Evolutionary conservation across 352 stramenopile species (phyloP), one percentile per base, ranked within the genome.

Genomic region (Phytophthora tentaculata): DNA sequence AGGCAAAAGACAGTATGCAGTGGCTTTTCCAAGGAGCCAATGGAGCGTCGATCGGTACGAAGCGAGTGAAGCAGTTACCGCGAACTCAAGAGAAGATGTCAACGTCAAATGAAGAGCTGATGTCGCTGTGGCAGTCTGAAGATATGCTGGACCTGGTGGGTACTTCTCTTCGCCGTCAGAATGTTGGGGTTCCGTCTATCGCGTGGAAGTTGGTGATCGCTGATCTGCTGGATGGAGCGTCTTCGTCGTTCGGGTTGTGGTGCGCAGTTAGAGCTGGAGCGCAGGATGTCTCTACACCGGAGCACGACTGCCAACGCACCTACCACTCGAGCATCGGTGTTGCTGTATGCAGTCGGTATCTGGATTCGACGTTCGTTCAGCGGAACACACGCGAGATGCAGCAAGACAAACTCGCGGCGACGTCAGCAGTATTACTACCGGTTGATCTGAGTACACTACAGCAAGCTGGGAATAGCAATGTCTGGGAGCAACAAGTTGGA

Each of bases 131-230:
- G 73, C 49, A 61, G 19, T 50, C 75, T 9, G 50, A 90, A 16
- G 77, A 91, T 41, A 63, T 83, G 6, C 0, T 76, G 50, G 37
- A 13, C 13, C 47, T 91, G 37, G 73, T 83, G 44, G 54, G 66
- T 17, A 44, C 60, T 26, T 50, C 66, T n/a, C 68, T 88, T 56
- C 59, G 56, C 2, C 57, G 35, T 24, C 61, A 60, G 50, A 77
- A 69, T 16, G 22, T 61, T 4, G 64, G 23, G 3, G 20, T 50
- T 17, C 54, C 67, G 14, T 63, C 66, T 47, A 71, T 80, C 9
- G 58, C 71, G 9, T 95, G 84, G 84, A 95, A 95, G 59, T 64
- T 93, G 32, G 68, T 92, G 39, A 73, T 95, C 48, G 85, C 80
- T n/a, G 85, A 95, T 64, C 61, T 95, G 13, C 51, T 90, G 35